Base-by-base conservation (phyloP, 768 basidiomycete species). In the Lactarius psammicola region DNA sequence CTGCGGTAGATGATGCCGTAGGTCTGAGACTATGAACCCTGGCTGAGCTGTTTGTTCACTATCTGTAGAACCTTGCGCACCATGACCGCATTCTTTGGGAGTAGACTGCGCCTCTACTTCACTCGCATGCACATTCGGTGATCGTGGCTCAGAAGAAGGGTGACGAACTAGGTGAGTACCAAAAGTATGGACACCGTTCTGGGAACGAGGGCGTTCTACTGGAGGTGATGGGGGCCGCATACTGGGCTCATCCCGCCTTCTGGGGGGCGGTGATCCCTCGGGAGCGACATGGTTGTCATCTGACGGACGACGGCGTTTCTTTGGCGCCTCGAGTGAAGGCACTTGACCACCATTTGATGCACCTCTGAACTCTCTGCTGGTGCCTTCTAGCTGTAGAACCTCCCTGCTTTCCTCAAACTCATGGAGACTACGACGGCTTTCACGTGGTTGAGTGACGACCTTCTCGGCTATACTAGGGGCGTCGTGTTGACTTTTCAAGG, bases 251-350 rank as follows among this genome's bases (percentile, higher is more conserved):
- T 68, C 70, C 8, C 72, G 64, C 58, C 63, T 71, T 46, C 62
- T 69, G 8, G 69, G 40, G 1, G 34, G 33, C n/a, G 42, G 7
- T 20, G 30, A 34, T 30, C 10, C 54, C 33, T 60, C 59, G 36
- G 51, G 46, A n/a, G n/a, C 30, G 54, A 68, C 40, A 31, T 60
- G 40, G 6, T 34, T 49, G 18, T 65, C 65, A 66, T 80, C 80
- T 18, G 72, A 67, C 9, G 71, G 74, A 28, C 76, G 76, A n/a
- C 76, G 76, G 38, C 78, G 78, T 69, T 78, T 79, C 70, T 73
- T 77, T 8, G 75, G 75, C 17, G 64, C 62, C 55, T 59, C 17
- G 4, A 64, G 38, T 15, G 67, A 62, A 23, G 62, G 59, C 20
- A 68, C 69, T 10, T 53, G 58, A 7, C 3, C 8, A 36, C 46